These are phyloP conservation scores for Candolleomyces eurysporus DNA, from an alignment of 768 basidiomycete species.

Conservation along the genomic window DNA sequence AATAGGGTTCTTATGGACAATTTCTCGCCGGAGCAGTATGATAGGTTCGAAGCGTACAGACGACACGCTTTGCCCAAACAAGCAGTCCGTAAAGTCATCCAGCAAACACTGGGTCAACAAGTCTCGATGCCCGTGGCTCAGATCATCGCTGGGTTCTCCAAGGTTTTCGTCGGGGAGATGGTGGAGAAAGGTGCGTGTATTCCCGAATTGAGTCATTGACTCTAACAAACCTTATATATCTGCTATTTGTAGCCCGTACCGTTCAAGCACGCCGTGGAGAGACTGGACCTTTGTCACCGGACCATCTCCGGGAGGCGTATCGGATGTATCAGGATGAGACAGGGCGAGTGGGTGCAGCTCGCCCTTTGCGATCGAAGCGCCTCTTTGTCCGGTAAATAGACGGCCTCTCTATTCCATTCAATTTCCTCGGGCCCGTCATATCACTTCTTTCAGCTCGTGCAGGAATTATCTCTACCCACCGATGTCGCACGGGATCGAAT, in stretches of 20 bases:
- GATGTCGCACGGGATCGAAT: too few species aligned
- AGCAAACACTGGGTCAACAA: slow-evolving; percentile 76
- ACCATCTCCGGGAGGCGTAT: slow-evolving; percentile 89
- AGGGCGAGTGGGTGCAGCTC: slow-evolving; percentile 76
- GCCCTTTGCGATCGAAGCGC: slow-evolving; percentile 65
- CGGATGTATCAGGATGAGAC: slow-evolving; percentile 78
- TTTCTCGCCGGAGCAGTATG: slow-evolving; percentile 79
- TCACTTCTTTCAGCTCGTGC: too few species aligned
- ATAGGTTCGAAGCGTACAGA: slow-evolving; percentile 86
- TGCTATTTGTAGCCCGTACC: slow-evolving; percentile 53
- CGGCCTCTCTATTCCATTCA: too few species aligned
- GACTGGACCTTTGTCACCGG: slow-evolving; percentile 78
- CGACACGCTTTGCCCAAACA: slow-evolving; percentile 82
- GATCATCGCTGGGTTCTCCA: slow-evolving; percentile 84
- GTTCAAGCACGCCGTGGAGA: slow-evolving; percentile 74
- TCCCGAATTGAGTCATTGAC: too few species aligned
- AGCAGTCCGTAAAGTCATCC: slow-evolving; percentile 81
- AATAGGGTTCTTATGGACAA: slow-evolving; percentile 84
- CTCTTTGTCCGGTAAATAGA: slow-evolving; percentile 61
- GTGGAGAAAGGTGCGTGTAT: slow-evolving; percentile 70
- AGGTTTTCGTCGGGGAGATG: slow-evolving; percentile 92
- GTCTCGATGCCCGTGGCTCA: slow-evolving; percentile 87
- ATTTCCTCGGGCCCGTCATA: too few species aligned
- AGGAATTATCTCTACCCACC: too few species aligned
- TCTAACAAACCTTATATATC: background rate